phyloP scores from a whole-genome alignment of 768 basidiomycete genomes.

The Mycena rebaudengoi region DNA sequence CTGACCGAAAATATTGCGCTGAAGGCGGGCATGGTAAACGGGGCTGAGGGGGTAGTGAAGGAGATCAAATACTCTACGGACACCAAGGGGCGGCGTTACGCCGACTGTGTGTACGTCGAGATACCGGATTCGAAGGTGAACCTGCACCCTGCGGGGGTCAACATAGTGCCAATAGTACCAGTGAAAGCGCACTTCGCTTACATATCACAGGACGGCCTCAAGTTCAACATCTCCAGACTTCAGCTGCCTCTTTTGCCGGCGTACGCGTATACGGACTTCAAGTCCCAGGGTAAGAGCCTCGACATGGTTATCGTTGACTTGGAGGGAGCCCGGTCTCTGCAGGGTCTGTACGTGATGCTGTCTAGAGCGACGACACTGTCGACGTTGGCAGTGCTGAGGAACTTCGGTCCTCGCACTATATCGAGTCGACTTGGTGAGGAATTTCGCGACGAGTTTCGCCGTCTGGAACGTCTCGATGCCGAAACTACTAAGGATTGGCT shows the following conservation, averaged over 20 bases:
- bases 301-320: background rate
- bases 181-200: background rate
- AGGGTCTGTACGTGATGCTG: constrained; percentile 2
- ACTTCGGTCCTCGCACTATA: background rate
- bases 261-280: constrained; percentile 4
- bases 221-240: background rate
- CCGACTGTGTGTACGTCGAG: background rate
- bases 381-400: background rate
- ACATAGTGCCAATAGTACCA: background rate
- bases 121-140: background rate
- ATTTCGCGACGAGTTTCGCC: background rate
- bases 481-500: no score
- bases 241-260: background rate
- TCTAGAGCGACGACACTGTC: background rate
- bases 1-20: background rate
- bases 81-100: background rate
- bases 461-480: background rate
- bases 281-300: background rate
- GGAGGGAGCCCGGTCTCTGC: background rate
- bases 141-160: background rate
- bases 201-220: background rate
- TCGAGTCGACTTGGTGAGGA: background rate
- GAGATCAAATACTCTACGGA: background rate
- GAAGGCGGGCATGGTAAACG: background rate
- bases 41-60: background rate